Percentiles rank a stretch among this genome's conserved stretches.
Conservation (phyloP, 352 stramenopile species). For the Phytophthora crassamura region DNA sequence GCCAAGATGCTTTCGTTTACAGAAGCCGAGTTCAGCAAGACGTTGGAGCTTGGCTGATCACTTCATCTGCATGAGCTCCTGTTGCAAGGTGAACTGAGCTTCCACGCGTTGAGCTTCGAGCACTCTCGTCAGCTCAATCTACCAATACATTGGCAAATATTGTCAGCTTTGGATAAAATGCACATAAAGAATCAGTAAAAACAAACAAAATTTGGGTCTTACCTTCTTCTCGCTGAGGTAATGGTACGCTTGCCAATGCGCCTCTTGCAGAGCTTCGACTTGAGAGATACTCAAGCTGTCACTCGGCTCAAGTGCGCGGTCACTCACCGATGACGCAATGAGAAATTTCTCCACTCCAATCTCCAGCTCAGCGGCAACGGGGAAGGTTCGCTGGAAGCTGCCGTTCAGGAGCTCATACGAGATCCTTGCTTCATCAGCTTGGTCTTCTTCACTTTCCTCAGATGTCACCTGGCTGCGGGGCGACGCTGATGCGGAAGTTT, state of each 20-base stretch:
- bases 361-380: constrained; percentile 75
- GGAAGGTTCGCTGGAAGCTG: constrained; percentile 71
- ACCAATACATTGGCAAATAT: constrained; percentile 8
- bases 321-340: constrained; percentile 60
- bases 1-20: constrained; percentile 90
- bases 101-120: constrained; percentile 80
- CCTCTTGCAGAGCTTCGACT: constrained; percentile 81
- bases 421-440: constrained; percentile 12
- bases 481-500: neutral
- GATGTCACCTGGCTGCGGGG: constrained; percentile 29
- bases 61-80: constrained; percentile 67
- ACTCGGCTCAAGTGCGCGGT: constrained; percentile 51
- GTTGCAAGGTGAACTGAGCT: constrained; percentile 67
- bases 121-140: constrained; percentile 80
- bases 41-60: constrained; percentile 62
- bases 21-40: constrained; percentile 85
- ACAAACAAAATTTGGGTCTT: constrained; percentile 8
- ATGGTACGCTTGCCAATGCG: constrained; percentile 84
- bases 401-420: constrained; percentile 62
- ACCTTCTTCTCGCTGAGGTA: constrained; percentile 88
- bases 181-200: neutral
- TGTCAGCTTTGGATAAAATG: constrained; percentile 2
- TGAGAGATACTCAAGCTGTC: constrained; percentile 83
- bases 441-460: constrained; percentile 20
- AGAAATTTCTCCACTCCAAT: constrained; percentile 80